Percentiles rank a stretch among this genome's conserved stretches.
Conservation (phyloP, 345 rosid species). For the Raphanus raphanistrum region DNA sequence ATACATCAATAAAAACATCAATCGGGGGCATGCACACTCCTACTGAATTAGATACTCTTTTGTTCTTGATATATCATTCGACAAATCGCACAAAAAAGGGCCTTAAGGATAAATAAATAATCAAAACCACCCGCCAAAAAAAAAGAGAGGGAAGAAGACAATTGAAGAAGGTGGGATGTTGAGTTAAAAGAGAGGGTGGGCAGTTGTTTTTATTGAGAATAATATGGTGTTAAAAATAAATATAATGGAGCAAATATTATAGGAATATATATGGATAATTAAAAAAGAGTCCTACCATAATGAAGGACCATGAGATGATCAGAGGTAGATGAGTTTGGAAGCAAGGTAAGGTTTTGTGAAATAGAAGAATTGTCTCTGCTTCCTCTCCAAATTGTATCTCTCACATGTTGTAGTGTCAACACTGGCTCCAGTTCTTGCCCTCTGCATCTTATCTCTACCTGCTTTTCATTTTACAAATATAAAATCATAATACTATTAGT, state of each 20-base stretch:
- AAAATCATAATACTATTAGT: not conserved
- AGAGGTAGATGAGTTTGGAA: conserved; percentile 57
- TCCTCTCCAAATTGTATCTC: conserved; percentile 91
- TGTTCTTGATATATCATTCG: conserved; percentile 25
- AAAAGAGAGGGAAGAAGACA: conserved; percentile 10
- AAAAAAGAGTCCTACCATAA: conserved; percentile 57
- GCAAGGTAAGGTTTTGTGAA: conserved; percentile 48
- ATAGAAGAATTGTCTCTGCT: conserved; percentile 29
- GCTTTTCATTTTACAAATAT: conserved; percentile 26
- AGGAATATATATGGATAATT: not conserved
- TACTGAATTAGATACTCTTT: conserved; percentile 37
- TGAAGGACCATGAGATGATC: conserved; percentile 94
- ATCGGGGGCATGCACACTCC: conserved; percentile 38
- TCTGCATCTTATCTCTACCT: conserved; percentile 95
- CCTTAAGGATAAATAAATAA: conserved; percentile 18
- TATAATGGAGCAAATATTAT: conserved; percentile 9
- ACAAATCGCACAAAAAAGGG: conserved; percentile 15
- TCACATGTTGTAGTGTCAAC: conserved; percentile 93
- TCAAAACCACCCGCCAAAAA: conserved; percentile 26
- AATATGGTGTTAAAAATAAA: conserved; percentile 32
- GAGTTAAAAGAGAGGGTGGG: conserved; percentile 36
- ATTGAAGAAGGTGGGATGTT: conserved; percentile 32
- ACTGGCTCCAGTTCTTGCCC: conserved; percentile 83
- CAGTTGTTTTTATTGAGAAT: conserved; percentile 27
- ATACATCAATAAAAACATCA: conserved; percentile 35